Percentiles rank a stretch among this genome's conserved stretches.
Conservation (phyloP, 2,329 filamentous ascomycete species). For the Rachicladosporium sp. region DNA sequence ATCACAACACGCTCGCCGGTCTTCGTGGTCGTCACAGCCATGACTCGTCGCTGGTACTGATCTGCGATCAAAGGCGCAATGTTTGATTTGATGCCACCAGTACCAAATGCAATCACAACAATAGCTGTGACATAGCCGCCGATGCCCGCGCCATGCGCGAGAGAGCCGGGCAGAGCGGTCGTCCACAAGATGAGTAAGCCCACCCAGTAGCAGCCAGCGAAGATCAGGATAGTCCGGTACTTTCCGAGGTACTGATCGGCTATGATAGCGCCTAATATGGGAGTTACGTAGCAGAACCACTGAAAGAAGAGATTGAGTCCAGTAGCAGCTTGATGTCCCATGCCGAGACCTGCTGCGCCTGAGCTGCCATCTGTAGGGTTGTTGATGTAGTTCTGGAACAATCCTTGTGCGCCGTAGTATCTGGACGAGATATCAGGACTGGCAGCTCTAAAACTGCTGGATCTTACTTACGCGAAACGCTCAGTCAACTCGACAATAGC, state of each 20-base stretch:
- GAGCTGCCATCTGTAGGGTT: constrained; percentile 27
- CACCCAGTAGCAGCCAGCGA: constrained; percentile 49
- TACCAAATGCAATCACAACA: constrained; percentile 60
- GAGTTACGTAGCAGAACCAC: constrained; percentile 38
- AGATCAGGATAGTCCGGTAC: constrained; percentile 57
- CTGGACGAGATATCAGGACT: constrained; percentile 4
- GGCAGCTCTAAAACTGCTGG: constrained; percentile 7
- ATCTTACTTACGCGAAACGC: constrained; percentile 33
- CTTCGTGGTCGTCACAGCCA: constrained; percentile 28
- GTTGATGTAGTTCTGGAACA: constrained; percentile 39
- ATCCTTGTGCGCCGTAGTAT: constrained; percentile 19
- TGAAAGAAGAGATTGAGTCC: constrained; percentile 36
- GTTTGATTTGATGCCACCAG: constrained; percentile 72
- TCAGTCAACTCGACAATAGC: constrained; percentile 40
- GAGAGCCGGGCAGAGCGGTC: constrained; percentile 51
- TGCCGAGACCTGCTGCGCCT: constrained; percentile 29
- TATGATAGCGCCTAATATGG: constrained; percentile 35
- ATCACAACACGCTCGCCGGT: constrained; percentile 35
- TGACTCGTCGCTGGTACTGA: constrained; percentile 31
- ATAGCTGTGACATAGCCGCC: constrained; percentile 53
- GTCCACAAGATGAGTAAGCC: constrained; percentile 56
- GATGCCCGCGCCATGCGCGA: constrained; percentile 47
- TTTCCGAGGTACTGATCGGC: constrained; percentile 60
- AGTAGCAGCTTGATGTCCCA: constrained; percentile 31
- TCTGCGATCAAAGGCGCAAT: constrained; percentile 44